Evolutionary conservation across 2,329 filamentous ascomycete genomes (phyloP).

Genomic region (Fusarium subtropicale): DNA sequence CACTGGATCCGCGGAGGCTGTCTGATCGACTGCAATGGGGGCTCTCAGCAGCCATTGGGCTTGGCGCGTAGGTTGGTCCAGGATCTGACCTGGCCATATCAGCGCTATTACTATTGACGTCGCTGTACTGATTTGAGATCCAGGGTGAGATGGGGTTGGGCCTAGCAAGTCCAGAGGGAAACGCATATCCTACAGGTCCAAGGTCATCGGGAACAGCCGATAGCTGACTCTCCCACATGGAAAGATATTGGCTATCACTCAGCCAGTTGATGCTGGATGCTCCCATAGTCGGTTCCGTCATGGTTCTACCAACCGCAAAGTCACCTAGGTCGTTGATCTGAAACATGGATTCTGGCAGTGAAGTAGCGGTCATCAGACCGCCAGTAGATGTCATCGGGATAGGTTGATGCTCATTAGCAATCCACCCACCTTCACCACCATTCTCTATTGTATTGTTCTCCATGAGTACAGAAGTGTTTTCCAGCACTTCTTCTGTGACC

Average conservation of each 20-base stretch:
- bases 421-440: not conserved
- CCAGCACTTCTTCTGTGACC: not conserved
- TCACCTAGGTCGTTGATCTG: slow-evolving; percentile 10
- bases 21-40: not conserved
- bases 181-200: slow-evolving; percentile 8
- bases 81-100: not conserved
- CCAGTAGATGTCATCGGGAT: not conserved
- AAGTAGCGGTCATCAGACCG: not conserved
- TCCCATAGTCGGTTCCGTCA: not conserved
- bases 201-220: slow-evolving; percentile 5
- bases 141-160: not conserved
- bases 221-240: slow-evolving; percentile 18
- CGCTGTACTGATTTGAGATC: not conserved
- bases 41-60: not conserved
- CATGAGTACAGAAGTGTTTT: not conserved
- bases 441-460: not conserved
- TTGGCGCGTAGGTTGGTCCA: not conserved
- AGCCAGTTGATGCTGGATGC: slow-evolving; percentile 15
- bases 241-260: slow-evolving; percentile 11
- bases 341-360: slow-evolving; percentile 1
- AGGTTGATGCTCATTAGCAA: not conserved
- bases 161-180: slow-evolving; percentile 1
- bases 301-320: not conserved
- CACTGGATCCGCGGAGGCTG: slow-evolving; percentile 7
- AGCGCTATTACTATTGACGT: not conserved